Percentiles rank a stretch among this genome's conserved stretches.
These are phyloP conservation scores for Neurospora sp. DNA, from an alignment of 495 filamentous ascomycete genomes.

Conservation along the genomic window DNA sequence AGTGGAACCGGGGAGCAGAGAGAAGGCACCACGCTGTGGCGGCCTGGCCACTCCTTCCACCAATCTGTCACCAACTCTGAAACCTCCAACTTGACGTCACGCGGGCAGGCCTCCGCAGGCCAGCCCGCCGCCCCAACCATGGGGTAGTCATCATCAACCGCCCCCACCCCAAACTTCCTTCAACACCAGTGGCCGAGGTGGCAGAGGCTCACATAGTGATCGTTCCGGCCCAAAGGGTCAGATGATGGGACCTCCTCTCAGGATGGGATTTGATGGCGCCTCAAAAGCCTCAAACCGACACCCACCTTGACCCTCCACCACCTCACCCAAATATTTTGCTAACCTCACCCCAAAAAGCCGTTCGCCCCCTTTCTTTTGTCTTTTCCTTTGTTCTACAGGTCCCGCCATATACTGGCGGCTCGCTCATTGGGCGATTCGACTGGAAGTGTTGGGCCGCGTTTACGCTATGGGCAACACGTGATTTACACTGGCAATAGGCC, in stretches of 20 bases:
- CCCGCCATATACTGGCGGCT: too few species aligned
- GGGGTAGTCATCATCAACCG: slow-evolving; percentile 27
- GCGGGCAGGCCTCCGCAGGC: slow-evolving; percentile 11
- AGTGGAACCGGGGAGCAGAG: too few species aligned
- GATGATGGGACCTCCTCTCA: slow-evolving; percentile 49
- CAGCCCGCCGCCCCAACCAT: slow-evolving; percentile 25
- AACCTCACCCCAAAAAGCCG: background rate
- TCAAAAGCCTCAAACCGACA: background rate
- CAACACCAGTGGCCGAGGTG: slow-evolving; percentile 42
- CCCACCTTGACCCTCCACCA: background rate
- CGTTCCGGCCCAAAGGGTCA: slow-evolving; percentile 36
- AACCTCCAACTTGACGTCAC: too few species aligned
- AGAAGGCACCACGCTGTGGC: too few species aligned
- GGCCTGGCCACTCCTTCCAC: too few species aligned
- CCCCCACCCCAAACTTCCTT: slow-evolving; percentile 27
- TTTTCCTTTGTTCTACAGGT: too few species aligned
- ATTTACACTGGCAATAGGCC: too few species aligned
- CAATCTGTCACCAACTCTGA: too few species aligned
- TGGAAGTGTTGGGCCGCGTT: too few species aligned
- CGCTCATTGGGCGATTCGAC: too few species aligned
- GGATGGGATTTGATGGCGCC: slow-evolving; percentile 42
- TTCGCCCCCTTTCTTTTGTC: too few species aligned
- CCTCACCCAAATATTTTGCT: background rate
- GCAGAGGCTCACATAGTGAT: slow-evolving; percentile 41
- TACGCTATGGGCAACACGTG: too few species aligned